Evolutionary conservation across 805 yeast species (phyloP), one percentile per base, ranked within the genome.

Genomic region (Candida manassasensis): DNA sequence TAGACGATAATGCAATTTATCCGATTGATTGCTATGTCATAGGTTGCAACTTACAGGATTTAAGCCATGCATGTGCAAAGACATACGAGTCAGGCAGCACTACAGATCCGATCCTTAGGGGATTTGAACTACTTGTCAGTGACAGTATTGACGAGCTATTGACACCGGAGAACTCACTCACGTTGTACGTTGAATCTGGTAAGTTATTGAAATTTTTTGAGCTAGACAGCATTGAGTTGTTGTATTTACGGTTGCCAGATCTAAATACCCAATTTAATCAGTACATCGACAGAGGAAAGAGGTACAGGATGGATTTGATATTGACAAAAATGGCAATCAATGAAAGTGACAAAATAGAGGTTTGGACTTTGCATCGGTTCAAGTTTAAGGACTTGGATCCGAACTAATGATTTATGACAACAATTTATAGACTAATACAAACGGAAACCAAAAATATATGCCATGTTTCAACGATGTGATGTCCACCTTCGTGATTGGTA

Each of bases 31-130:
- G 33, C 13, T 30, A 30, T 21, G 15, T 30, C 6, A 13, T 30
- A 11, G 18, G 10, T 21, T 8, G 22, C n/a, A 30, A 19, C 13
- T 6, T 24, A 24, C 27, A 24, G 12, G 27, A 24, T 24, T n/a
- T 30, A 13, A 13, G 13, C 14, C 26, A 30, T 14, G 33, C 13
- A n/a, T 30, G 33, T 21, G 25, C 21, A 11, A 30, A 30, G 26
- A 12, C 26, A 5, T 30, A 21, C 21, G 27, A 30, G 7, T 24
- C 27, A 24, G 27, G 27, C 9, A 8, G 4, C 9, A 19, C 15
- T 5, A 19, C 33, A 12, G 33, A 30, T 21, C 33, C 33, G n/a
- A 21, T 30, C 12, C 4, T 30, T 12, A 15, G 33, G 13, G 33
- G 21, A n/a, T 19, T 30, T 8, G 26, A 30, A 15, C 21, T 30